Base-by-base conservation (phyloP, 352 stramenopile species). In the Pythium vanterpoolii region DNA sequence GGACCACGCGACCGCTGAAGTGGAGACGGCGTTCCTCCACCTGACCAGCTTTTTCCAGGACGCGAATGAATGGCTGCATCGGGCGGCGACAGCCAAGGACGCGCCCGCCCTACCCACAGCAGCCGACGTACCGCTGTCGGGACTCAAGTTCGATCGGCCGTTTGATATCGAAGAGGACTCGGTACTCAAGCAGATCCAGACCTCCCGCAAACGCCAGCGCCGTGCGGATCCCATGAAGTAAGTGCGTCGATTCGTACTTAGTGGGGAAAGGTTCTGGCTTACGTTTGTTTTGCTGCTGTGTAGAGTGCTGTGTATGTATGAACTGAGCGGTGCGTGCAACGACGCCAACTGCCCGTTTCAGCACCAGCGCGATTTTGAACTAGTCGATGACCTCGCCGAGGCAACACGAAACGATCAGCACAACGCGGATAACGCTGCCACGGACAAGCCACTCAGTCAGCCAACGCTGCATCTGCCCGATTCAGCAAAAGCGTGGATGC, bases 291-390 rank as follows among this genome's bases (percentile, higher is more conserved):
- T 19, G 19, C 1, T 54, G n/a, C 5, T 55, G 31, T 53, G 11
- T 50, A 93, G 83, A 60, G 69, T 86, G 24, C 43, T 90, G 33
- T 93, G 83, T 57, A 72, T 83, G 26, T 93, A 78, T 54, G 83
- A 93, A 27, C 61, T 90, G 33, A 86, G 83, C 40, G 83, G 83
- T 7, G 73, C 86, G 28, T 93, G 83, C 66, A 90, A 90, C 30
- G 83, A 93, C 39, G 64, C 74, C 3, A 87, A 81, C 40, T 93
- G 83, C 43, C 64, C 65, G 1, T 85, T 82, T 24, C 79, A 86
- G 57, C 83, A 93, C 39, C 64, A 76, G 31, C 74, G 76, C 48
- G 83, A 93, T 46, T 85, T 85, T 60, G 55, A 74, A 9, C 43
- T 30, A 0, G 45, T 26, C 0, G 48, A 64, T 5, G 36, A 24